Evolutionary conservation across 2,329 filamentous ascomycete genomes (phyloP).

Genomic region (Pseudophaeomoniella oleicola): DNA sequence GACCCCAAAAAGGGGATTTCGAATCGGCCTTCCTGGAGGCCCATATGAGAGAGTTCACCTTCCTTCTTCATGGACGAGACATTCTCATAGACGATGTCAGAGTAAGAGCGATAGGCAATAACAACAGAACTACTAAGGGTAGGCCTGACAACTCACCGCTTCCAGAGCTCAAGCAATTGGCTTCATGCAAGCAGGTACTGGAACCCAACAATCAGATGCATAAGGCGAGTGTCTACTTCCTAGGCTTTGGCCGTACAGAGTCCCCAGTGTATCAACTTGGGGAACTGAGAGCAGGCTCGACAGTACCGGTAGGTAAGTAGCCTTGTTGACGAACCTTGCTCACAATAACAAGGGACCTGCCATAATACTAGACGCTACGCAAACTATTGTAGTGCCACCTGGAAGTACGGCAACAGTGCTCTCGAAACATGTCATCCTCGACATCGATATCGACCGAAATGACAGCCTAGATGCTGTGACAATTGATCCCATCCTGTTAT

Average conservation of each 20-base stretch:
- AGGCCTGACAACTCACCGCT: no score
- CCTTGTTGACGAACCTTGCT: no score
- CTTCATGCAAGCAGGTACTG: no score
- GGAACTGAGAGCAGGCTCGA: no score
- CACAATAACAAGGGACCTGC: slow-evolving; percentile 16
- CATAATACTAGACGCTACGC: slow-evolving; percentile 24
- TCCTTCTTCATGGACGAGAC: slow-evolving; percentile 20
- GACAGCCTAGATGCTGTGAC: slow-evolving; percentile 23
- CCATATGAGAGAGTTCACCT: slow-evolving; percentile 28
- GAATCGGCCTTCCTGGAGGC: slow-evolving; percentile 19
- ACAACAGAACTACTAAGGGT: no score
- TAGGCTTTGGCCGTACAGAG: slow-evolving; percentile 14
- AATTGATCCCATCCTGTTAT: slow-evolving; percentile 62
- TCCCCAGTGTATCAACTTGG: slow-evolving; percentile 22
- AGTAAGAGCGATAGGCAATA: slow-evolving; percentile 24
- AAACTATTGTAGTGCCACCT: slow-evolving; percentile 29
- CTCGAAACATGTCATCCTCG: slow-evolving; percentile 23
- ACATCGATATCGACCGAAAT: slow-evolving; percentile 10
- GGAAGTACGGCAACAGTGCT: slow-evolving; percentile 21
- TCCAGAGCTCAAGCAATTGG: no score
- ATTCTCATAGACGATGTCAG: slow-evolving; percentile 26
- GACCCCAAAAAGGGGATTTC: slow-evolving; percentile 21
- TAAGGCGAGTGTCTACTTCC: slow-evolving; percentile 23
- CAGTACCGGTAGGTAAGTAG: no score
- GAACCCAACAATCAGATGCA: no score